Percentiles rank a stretch among this genome's conserved stretches.
Evolutionary conservation across 768 basidiomycete species (phyloP).

Genomic region (Kwoniella pini): DNA sequence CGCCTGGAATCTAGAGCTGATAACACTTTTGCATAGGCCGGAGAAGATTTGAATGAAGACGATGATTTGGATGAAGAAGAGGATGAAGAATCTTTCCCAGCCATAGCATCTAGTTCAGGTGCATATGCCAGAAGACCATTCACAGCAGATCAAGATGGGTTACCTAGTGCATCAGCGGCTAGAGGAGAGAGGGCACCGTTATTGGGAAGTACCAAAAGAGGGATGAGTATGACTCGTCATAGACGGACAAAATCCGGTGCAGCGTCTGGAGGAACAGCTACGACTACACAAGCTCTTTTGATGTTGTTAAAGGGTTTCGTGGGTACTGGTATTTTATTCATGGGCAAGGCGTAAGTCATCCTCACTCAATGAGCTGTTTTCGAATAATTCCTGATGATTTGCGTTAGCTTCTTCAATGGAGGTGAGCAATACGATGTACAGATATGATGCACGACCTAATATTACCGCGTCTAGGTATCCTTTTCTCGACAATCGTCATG

Average conservation of each 20-base stretch:
- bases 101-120: background rate
- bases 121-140: constrained; percentile 37
- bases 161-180: constrained; percentile 1
- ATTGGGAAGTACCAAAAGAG: constrained; percentile 30
- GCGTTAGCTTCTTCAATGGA: constrained; percentile 83
- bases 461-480: constrained; percentile 58
- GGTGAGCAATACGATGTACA: no score
- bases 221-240: constrained; percentile 47
- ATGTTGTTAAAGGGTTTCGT: constrained; percentile 95
- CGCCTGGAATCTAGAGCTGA: constrained; percentile 4
- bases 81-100: constrained; percentile 54
- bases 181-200: constrained; percentile 45
- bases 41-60: constrained; percentile 83
- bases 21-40: constrained; percentile 60
- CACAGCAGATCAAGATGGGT: constrained; percentile 9
- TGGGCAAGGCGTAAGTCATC: constrained; percentile 79
- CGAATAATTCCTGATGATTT: background rate
- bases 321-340: constrained; percentile 91
- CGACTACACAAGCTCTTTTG: constrained; percentile 83
- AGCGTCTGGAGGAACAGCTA: constrained; percentile 75
- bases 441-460: constrained; percentile 2
- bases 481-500: constrained; percentile 81
- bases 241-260: constrained; percentile 63
- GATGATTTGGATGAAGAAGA: constrained; percentile 73
- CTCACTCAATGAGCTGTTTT: background rate